Conservation (phyloP, 345 rosid species). For the Hypericum perforatum region DNA sequence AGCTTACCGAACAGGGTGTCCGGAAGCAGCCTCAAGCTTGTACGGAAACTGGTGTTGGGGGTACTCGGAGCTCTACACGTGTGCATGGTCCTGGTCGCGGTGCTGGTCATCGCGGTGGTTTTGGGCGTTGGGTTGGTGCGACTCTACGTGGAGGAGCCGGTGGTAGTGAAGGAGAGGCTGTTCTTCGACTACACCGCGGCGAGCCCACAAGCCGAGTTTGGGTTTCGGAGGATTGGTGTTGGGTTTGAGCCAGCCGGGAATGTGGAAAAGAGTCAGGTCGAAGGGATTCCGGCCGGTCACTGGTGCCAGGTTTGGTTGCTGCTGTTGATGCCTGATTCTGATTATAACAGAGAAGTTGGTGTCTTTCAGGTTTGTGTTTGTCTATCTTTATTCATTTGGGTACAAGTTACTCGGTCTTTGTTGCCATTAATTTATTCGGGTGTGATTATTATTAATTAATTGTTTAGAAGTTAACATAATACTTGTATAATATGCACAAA, state of each 20-base stretch:
- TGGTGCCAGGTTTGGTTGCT: slow-evolving; percentile 37
- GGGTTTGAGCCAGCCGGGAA: no score
- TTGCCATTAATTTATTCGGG: no score
- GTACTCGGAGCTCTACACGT: slow-evolving; percentile 48
- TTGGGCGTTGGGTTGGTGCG: slow-evolving; percentile 50
- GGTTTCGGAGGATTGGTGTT: slow-evolving; percentile 8
- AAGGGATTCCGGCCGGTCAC: slow-evolving; percentile 52
- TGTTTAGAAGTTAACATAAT: no score
- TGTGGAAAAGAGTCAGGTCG: slow-evolving; percentile 3
- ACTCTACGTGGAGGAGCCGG: slow-evolving; percentile 57
- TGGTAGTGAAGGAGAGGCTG: slow-evolving; percentile 39
- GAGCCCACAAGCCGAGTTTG: slow-evolving; percentile 46
- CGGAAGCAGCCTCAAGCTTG: slow-evolving; percentile 4
- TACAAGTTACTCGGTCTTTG: no score
- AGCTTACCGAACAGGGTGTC: slow-evolving; percentile 14
- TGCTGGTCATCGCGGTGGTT: slow-evolving; percentile 35
- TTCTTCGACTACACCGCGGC: slow-evolving; percentile 57
- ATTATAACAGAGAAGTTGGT: slow-evolving; percentile 50
- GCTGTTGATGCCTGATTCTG: slow-evolving; percentile 75
- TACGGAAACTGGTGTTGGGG: slow-evolving; percentile 42
- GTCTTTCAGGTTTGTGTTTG: slow-evolving; percentile 48
- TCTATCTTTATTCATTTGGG: not conserved
- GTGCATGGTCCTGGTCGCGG: slow-evolving; percentile 28
- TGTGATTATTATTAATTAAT: not conserved
- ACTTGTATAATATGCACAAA: no score